Evolutionary conservation across 495 filamentous ascomycete genomes (phyloP).

Genomic region (Cairneyella variabilis): DNA sequence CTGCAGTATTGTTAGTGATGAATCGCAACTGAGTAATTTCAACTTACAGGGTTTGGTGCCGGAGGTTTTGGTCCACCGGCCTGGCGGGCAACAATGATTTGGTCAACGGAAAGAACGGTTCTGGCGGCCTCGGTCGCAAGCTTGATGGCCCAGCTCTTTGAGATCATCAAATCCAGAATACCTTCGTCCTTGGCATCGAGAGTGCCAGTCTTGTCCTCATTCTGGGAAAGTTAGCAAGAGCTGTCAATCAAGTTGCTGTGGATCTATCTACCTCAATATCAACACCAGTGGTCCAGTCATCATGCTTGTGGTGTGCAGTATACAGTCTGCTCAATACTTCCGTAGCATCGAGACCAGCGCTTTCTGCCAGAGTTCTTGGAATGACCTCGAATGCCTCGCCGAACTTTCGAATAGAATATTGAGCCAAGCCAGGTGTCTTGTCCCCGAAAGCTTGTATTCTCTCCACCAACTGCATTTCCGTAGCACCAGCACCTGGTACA

Average conservation of each 20-base stretch:
- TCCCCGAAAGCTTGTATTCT: conserved; percentile 84
- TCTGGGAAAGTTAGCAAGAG: conserved; percentile 33
- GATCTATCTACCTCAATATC: conserved; percentile 70
- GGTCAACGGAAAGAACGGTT: conserved; percentile 94
- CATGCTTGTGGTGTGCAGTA: conserved; percentile 84
- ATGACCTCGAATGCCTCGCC: conserved; percentile 98
- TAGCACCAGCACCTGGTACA: conserved; percentile 91
- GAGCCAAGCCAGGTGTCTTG: conserved; percentile 84
- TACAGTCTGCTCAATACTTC: conserved; percentile 90
- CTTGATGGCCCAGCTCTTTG: conserved; percentile 95
- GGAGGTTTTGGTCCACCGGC: conserved; percentile 97
- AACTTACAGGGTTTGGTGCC: conserved; percentile 67
- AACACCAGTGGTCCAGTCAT: conserved; percentile 85
- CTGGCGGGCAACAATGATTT: conserved; percentile 98
- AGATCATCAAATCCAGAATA: conserved; percentile 86
- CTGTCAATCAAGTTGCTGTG: background rate
- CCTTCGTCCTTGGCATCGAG: conserved; percentile 85
- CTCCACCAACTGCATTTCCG: conserved; percentile 93
- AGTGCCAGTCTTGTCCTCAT: conserved; percentile 72
- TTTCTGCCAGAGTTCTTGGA: conserved; percentile 88
- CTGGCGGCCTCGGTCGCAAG: conserved; percentile 91
- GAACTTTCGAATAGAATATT: conserved; percentile 96
- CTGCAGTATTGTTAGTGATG: conserved; percentile 28
- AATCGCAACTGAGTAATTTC: background rate
- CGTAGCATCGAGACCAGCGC: conserved; percentile 90